Evolutionary conservation across 73 alveolate genomes (phyloP).

Genomic region (Uronychia binucleata): DNA sequence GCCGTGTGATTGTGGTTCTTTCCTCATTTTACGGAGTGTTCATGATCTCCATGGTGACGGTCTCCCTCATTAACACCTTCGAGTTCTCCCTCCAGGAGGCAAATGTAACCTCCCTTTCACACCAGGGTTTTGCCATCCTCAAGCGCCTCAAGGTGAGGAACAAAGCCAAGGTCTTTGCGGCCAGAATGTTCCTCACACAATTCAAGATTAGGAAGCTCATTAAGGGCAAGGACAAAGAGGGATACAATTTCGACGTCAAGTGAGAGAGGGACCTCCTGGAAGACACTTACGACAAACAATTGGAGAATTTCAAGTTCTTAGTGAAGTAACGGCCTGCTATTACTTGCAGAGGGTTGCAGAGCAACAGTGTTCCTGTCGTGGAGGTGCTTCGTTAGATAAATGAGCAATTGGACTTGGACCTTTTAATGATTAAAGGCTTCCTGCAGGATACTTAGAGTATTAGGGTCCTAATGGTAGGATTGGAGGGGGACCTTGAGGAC

Average conservation of each 20-base stretch:
- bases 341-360: no score
- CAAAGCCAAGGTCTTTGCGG: background rate
- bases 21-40: slow-evolving; percentile 96
- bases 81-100: slow-evolving; percentile 66
- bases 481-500: no score
- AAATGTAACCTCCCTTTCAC: slow-evolving; percentile 6
- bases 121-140: background rate
- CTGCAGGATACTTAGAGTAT: no score
- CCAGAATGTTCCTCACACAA: background rate
- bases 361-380: no score
- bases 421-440: no score
- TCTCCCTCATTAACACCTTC: slow-evolving; percentile 75
- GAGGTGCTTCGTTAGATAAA: no score
- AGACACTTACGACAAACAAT: background rate
- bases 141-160: background rate
- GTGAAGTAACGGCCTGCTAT: background rate
- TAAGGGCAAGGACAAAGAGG: background rate
- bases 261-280: background rate
- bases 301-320: background rate
- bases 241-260: background rate
- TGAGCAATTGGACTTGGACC: no score
- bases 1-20: slow-evolving; percentile 84
- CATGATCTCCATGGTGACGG: slow-evolving; percentile 89
- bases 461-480: no score
- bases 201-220: background rate